Percentiles rank a stretch among this genome's conserved stretches.
These are phyloP conservation scores for Fermentozyma sake DNA, from an alignment of 1,139 yeast species.

Conservation along the genomic window DNA sequence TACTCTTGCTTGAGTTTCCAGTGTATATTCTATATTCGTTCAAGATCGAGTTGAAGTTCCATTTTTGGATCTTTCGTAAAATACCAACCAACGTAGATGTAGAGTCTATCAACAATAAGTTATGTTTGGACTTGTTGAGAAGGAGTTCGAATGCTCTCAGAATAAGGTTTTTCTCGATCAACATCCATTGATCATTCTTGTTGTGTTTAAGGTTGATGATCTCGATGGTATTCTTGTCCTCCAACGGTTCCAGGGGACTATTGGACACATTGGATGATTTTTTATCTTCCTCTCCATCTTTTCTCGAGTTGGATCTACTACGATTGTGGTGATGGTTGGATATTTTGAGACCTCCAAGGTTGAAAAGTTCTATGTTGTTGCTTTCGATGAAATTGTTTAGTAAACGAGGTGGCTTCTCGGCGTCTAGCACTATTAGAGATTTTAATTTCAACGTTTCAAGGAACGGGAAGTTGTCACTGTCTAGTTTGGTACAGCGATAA, in stretches of 20 bases:
- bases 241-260: constrained; percentile 5
- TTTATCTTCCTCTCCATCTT: constrained; percentile 15
- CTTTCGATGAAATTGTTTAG: constrained; percentile 43
- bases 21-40: constrained; percentile 80
- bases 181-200: constrained; percentile 65
- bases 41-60: constrained; percentile 82
- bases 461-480: constrained; percentile 59
- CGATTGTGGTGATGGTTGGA: constrained; percentile 34
- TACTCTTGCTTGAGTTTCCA: constrained; percentile 56
- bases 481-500: constrained; percentile 53
- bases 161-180: constrained; percentile 55
- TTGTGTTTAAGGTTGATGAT: constrained; percentile 15
- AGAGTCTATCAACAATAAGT: constrained; percentile 71
- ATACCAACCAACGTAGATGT: constrained; percentile 79
- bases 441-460: constrained; percentile 57
- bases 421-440: constrained; percentile 60
- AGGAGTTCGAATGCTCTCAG: constrained; percentile 55
- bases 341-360: constrained; percentile 42
- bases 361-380: constrained; percentile 40
- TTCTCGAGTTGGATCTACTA: constrained; percentile 7
- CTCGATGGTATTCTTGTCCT: constrained; percentile 11
- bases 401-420: constrained; percentile 64
- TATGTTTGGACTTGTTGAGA: constrained; percentile 62
- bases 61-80: constrained; percentile 75
- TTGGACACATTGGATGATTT: constrained; percentile 7